Base-by-base conservation (phyloP, 2,329 filamentous ascomycete genomes). In the Phaeosphaeriaceae sp. region DNA sequence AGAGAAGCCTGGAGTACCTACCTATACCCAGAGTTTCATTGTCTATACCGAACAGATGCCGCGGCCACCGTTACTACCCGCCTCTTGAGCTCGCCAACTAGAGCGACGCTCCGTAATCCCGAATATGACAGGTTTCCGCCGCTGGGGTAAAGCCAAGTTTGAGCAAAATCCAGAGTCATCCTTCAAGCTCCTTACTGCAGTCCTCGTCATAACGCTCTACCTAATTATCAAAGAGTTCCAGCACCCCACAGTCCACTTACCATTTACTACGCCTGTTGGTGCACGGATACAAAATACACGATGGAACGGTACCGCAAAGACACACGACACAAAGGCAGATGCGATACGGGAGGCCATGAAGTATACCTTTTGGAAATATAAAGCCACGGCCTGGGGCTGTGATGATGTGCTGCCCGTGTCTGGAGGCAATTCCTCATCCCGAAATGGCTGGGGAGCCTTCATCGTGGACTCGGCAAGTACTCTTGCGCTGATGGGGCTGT, bases 371-470 rank as follows among this genome's bases (percentile, higher is more conserved):
- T 65, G 63, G 60, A 72, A 68, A 44, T 77, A 77, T 50, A 61
- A 61, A 41, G 58, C 72, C 53, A 59, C 67, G 41, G 73, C 74
- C 3, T 77, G 74, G 74, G 74, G 74, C 6, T 63, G 58, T 36
- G 74, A 76, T 50, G 73, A 74, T 18, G 69, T 76, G 15, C 39
- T 64, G 40, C 74, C 74, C 21, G 71, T 76, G 6, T 68, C 68
- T 17, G 74, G 74, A 6, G 65, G 61, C 3, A 64, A 61, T 33
- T 63, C 58, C 17, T 69, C 65, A 36, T 72, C 62, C 6, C 62
- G 72, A 29, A 75, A 76, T 55, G 74, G 74, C 13, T 76, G 74
- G 74, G 74, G 74, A 6, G 74, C 71, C 5, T 75, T 75, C 55
- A 75, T 76, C 15, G 73, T 77, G 3, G 74, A 76, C 47, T 68